Base-by-base conservation (phyloP, 1,284 basidiomycete species). In the Golubevia sp. region DNA sequence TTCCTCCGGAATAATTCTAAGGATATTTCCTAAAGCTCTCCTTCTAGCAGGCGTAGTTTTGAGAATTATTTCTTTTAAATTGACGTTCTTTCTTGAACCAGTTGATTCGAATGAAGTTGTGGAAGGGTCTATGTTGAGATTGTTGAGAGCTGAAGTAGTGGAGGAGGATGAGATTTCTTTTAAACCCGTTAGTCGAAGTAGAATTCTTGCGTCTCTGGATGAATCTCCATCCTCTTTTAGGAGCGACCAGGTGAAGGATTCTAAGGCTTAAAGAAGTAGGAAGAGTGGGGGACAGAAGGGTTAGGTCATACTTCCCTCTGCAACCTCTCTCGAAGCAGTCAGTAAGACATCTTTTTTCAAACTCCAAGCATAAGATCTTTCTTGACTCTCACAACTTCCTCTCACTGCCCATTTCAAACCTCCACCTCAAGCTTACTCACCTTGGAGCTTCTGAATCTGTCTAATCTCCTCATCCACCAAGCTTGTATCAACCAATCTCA, bases 211-310 rank as follows among this genome's bases (percentile, higher is more conserved):
- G 51, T 81, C 78, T 15, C 74, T 61, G 8, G 50, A 61, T 4
- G 70, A 61, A 34, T 79, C 77, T 1, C 74, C 70, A 52, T 81
- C 73, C 52, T 77, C 74, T 58, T 77, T 77, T 0, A 77, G 80
- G 1, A 68, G 66, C 18, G 73, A 70, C 68, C 74, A 75, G 2
- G 67, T 56, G 52, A 83, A 64, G 55, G 67, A 61, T 23, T 70
- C 67, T 24, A 83, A 58, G 20, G 69, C 68, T 2, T 18, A 6
- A 15, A 26, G 51, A 18, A 11, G 20, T n/a, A 51, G 15, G 23
- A 52, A 25, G 24, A 48, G 26, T 11, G 56, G 18, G 4, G 49
- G 49, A 15, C 11, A 24, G 20, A 34, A n/a, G 56, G 18, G n/a
- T 20, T 23, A 15, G 7, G 3, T n/a, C 3, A 11, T 21, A 20